Evolutionary conservation across 805 yeast genomes (phyloP).

Genomic region (Starmerella etchellsii): DNA sequence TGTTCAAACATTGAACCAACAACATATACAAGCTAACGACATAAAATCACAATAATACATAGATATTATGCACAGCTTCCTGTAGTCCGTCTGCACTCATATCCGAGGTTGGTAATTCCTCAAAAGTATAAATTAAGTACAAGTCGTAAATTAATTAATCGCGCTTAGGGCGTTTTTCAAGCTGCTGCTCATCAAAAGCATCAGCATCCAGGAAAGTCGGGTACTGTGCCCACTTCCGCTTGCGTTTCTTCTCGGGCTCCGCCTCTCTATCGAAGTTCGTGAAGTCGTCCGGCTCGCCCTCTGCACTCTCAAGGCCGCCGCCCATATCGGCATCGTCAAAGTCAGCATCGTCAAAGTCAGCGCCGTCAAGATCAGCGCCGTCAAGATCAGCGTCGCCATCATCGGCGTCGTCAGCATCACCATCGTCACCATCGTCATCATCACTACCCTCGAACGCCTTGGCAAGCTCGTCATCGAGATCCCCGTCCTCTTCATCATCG

Average conservation of each 20-base stretch:
- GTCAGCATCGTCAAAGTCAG: slow-evolving; percentile 2
- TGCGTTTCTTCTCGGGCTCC: slow-evolving; percentile 15
- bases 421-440: slow-evolving; percentile 50
- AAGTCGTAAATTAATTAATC: neutral
- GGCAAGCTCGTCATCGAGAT: slow-evolving; percentile 26
- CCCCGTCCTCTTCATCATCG: slow-evolving; percentile 33
- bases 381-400: slow-evolving; percentile 46
- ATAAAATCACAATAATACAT: too few species aligned
- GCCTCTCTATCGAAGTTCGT: slow-evolving; percentile 4
- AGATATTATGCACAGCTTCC: neutral
- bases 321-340: slow-evolving; percentile 2
- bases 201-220: slow-evolving; percentile 24
- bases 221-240: slow-evolving; percentile 19
- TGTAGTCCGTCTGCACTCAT: neutral
- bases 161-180: neutral
- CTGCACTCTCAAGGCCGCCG: neutral
- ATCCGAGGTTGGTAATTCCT: neutral
- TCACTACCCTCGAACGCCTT: slow-evolving; percentile 16
- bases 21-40: too few species aligned
- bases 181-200: slow-evolving; percentile 19
- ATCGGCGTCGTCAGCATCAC: slow-evolving; percentile 58
- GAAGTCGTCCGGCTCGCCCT: slow-evolving; percentile 7
- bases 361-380: slow-evolving; percentile 2
- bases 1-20: too few species aligned
- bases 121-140: neutral